Base-by-base conservation (phyloP, 139 green algal species). In the Coelastrella sp. region DNA sequence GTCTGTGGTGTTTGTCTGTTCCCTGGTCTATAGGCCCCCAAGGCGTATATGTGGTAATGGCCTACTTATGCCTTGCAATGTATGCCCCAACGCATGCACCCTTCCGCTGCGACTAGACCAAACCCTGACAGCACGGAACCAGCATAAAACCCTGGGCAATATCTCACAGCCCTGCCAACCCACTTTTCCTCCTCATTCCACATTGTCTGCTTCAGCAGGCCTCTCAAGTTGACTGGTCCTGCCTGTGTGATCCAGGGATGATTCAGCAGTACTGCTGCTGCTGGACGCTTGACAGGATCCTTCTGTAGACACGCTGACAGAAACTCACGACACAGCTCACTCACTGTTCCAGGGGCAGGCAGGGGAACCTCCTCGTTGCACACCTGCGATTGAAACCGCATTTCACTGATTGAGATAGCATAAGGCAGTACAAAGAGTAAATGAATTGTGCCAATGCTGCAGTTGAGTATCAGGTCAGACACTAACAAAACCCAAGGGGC, bases 311-410 rank as follows among this genome's bases (percentile, higher is more conserved):
- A 98, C 5, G 82, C 74, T 3, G 64, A 57, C 61, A 99, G 86
- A 78, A 99, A 98, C 90, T 98, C 95, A 17, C 93, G 89, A 58
- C 99, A 96, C 91, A 97, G 95, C 8, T 94, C 90, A 3, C 92
- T 96, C 87, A 97, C 92, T 16, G 89, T 13, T 5, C 88, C 82
- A 58, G 88, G 56, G 5, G 89, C 61, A 16, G 94, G 94, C 17
- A 96, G 88, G 4, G 94, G 93, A 47, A 90, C 19, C 5, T 94
- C 92, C 68, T 95, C 93, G 23, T 95, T 92, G 60, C 95, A 79
- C 54, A 96, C 92, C 93, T 96, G 90, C 22, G 83, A 20, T 7
- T 16, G 54, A 14, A 57, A 20, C 6, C 13, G 17, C n/a, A 86
- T 4, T 47, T 47, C 32, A 47, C 32, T 47, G 32, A 47, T 47